Conservation (phyloP, 192 early-diverging fungal genomes). For the Linnemannia elongata region DNA sequence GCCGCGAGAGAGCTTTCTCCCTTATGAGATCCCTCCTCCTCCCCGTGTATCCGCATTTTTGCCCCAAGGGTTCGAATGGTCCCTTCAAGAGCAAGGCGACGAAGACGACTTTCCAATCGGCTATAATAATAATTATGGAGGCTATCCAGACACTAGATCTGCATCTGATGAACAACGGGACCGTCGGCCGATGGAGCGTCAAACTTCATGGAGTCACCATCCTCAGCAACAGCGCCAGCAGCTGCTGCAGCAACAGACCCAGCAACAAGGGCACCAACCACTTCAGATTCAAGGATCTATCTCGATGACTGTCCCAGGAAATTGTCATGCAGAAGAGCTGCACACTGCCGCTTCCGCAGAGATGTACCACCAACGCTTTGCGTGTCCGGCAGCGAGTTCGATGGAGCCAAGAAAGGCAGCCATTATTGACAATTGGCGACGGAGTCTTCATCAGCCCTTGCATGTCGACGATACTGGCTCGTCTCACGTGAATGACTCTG, state of each 20-base stretch:
- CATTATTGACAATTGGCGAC: constrained; percentile 44
- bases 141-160: constrained; percentile 5
- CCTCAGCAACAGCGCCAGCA: constrained; percentile 2
- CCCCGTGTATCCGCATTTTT: constrained; percentile 31
- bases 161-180: neutral
- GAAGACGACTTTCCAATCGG: constrained; percentile 12
- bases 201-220: constrained; percentile 15
- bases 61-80: constrained; percentile 33
- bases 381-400: constrained; percentile 18
- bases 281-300: neutral
- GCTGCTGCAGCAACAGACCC: neutral
- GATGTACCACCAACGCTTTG: constrained; percentile 23
- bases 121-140: neutral
- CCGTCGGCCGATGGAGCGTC: constrained; percentile 21
- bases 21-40: constrained; percentile 30
- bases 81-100: constrained; percentile 28
- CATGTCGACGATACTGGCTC: constrained; percentile 12
- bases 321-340: neutral
- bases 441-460: constrained; percentile 21
- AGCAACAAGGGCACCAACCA: neutral
- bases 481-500: neutral
- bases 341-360: constrained; percentile 12
- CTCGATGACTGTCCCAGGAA: neutral
- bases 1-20: constrained; percentile 20
- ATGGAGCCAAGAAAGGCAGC: constrained; percentile 45